Evolutionary conservation across 164 flowering plant genomes (phyloP).

Genomic region (Cinnamomum chago): DNA sequence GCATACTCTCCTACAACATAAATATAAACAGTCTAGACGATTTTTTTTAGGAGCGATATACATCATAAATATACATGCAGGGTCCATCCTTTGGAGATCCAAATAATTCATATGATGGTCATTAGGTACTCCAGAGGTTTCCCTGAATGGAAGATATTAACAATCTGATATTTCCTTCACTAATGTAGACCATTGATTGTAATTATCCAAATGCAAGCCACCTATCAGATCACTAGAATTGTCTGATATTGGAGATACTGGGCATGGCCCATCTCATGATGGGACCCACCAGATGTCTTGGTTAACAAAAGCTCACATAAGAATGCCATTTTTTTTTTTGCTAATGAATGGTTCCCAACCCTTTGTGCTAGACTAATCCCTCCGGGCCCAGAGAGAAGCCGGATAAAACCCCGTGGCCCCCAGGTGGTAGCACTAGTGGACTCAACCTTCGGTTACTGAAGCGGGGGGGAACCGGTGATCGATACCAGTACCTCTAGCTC

Average conservation of each 20-base stretch:
- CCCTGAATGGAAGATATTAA: background rate
- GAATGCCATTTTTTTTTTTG: background rate
- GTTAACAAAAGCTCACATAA: background rate
- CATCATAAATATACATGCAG: background rate
- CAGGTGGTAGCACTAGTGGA: too few relatives aligned
- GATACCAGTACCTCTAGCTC: too few relatives aligned
- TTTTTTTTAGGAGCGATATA: background rate
- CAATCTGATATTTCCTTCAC: background rate
- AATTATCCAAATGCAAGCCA: background rate
- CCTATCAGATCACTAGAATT: background rate
- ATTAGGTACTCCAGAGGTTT: background rate
- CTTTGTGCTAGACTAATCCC: too few relatives aligned
- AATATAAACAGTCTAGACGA: background rate
- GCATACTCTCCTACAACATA: constrained; percentile 69
- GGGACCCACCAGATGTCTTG: background rate
- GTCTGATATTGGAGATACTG: background rate
- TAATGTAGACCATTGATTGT: too few relatives aligned
- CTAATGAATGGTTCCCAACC: too few relatives aligned
- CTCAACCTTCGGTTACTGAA: too few relatives aligned
- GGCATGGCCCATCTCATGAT: background rate
- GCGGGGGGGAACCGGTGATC: too few relatives aligned
- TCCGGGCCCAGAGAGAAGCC: too few relatives aligned
- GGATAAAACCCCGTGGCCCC: too few relatives aligned
- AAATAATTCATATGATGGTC: background rate
- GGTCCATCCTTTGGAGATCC: background rate